phyloP scores from a whole-genome alignment of 1,284 basidiomycete species.

The Ganoderma multipileum region DNA sequence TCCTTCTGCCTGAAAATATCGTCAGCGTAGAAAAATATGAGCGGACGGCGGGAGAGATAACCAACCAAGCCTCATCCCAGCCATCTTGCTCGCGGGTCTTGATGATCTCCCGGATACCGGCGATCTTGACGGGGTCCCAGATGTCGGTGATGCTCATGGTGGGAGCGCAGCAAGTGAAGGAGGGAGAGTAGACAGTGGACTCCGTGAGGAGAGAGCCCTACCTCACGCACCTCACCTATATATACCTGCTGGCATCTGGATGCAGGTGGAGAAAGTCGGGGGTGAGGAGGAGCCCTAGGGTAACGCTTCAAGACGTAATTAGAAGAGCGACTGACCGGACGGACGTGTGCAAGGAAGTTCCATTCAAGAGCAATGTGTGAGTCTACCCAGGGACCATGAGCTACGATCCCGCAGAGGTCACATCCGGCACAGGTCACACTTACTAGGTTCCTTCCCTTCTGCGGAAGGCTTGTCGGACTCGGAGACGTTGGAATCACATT shows the following conservation, averaged over 20 bases:
- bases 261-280: not conserved
- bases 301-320: not conserved
- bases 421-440: not conserved
- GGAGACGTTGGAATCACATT: not conserved
- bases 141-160: slow-evolving; percentile 14
- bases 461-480: not conserved
- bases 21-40: not conserved
- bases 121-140: slow-evolving; percentile 16
- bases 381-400: not conserved
- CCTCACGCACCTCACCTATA: not conserved
- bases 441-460: not conserved
- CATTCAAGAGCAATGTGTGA: not conserved
- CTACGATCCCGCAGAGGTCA: not conserved
- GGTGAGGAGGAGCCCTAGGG: not conserved
- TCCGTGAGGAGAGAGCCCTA: not conserved
- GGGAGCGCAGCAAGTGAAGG: not conserved
- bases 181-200: not conserved
- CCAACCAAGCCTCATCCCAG: slow-evolving; percentile 36
- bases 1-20: slow-evolving; percentile 53
- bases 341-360: not conserved
- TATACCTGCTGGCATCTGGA: not conserved
- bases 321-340: not conserved
- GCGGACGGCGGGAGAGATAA: not conserved
- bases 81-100: slow-evolving; percentile 17
- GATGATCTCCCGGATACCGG: slow-evolving; percentile 21